Evolutionary conservation across 345 rosid genomes (phyloP), one percentile per base, ranked within the genome.

Genomic region (Gossypium rotundifolium): DNA sequence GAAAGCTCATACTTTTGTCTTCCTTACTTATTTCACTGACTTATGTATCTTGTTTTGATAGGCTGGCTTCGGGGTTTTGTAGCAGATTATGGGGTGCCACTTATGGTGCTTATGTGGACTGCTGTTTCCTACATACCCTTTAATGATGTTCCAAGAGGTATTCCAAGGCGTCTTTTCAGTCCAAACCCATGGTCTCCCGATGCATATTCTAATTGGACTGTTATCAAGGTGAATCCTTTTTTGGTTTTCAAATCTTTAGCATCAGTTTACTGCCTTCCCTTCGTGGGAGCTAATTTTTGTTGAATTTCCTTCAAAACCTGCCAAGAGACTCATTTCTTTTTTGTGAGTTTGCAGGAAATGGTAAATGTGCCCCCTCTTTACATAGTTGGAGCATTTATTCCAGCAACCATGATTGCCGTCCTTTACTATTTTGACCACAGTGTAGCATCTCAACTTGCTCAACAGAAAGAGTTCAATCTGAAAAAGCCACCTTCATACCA

Each of bases 61-160:
- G 93, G 89, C 8, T 80, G 85, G 86, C 65, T 77, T 23, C 83
- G 97, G 76, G 85, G 88, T 76, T 84, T 89, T 81, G 77, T 84
- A 12, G 92, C 98, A 54, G 98, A 91, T 79, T 91, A 93, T 62
- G 98, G 98, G 17, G 97, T 93, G 74, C 97, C 97, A 1, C 77
- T 88, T 27, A 91, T 88, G 97, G 97, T 93, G 62, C 78, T 90
- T 71, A 79, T 85, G 38, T 93, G 98, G 98, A 91, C 94, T 3
- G 87, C 85, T 40, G 75, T 88, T 75, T 88, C 95, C 10, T 91
- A 82, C 55, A 78, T 67, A 16, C 71, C 79, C 18, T 87, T 88
- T 0, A 75, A 83, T 11, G 75, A 83, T 52, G 87, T 88, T 73
- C 93, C 97, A 33, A 79, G 87, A 0, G 97, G 97, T 51, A 88